Evolutionary conservation across 768 basidiomycete genomes (phyloP).

Genomic region (Saitozyma sp.): DNA sequence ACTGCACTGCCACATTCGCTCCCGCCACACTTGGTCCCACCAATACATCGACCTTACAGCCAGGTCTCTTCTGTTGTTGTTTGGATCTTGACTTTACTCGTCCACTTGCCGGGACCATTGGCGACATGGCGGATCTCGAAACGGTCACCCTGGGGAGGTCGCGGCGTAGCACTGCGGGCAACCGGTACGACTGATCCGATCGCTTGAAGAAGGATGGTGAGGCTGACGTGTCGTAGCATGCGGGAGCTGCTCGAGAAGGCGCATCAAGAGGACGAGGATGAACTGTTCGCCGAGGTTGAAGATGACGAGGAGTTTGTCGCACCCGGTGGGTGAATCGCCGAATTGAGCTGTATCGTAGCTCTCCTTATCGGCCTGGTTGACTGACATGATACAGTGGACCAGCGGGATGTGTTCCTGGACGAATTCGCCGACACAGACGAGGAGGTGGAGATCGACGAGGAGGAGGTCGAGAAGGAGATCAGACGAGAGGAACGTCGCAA

Average conservation of each 20-base stretch:
- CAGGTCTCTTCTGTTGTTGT: no score
- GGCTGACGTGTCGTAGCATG: constrained; percentile 25
- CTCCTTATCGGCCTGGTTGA: not conserved
- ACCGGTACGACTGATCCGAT: constrained; percentile 32
- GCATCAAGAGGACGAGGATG: constrained; percentile 48
- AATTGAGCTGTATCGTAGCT: not conserved
- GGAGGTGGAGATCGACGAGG: constrained; percentile 46
- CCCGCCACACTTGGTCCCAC: no score
- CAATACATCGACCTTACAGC: no score
- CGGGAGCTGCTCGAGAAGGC: constrained; percentile 49
- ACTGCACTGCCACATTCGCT: no score
- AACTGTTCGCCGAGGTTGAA: constrained; percentile 44
- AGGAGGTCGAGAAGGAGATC: constrained; percentile 34
- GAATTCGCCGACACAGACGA: constrained; percentile 52
- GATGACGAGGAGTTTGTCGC: constrained; percentile 49
- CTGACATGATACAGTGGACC: constrained; percentile 28
- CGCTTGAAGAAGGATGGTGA: no score
- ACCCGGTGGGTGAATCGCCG: constrained; percentile 25
- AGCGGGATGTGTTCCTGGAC: constrained; percentile 44
- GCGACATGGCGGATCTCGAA: constrained; percentile 11
- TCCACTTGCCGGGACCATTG: no score
- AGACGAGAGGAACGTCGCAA: constrained; percentile 37
- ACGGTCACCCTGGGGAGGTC: constrained; percentile 40
- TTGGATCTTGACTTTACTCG: no score
- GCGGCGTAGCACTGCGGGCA: constrained; percentile 47